Base-by-base conservation (phyloP, 2,329 filamentous ascomycete genomes). In the Trichophyton benhamiae region DNA sequence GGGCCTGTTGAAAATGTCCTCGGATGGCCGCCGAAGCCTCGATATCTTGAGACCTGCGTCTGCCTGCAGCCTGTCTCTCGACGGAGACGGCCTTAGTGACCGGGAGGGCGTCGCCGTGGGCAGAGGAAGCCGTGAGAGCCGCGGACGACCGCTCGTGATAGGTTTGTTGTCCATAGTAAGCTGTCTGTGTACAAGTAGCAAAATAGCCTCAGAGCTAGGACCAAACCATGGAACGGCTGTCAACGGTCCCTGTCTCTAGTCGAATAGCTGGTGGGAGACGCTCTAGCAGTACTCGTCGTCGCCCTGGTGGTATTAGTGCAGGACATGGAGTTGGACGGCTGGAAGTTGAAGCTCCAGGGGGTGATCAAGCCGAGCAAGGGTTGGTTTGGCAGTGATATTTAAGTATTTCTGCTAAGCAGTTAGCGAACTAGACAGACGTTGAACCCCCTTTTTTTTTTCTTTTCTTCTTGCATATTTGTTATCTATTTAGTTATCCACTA, bases 61-160 rank as follows among this genome's bases (percentile, higher is more conserved):
- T 63, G 74, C 68, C 64, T 74, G 74, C 30, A 80, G 69, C 63
- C 75, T 76, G 41, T 80, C 80, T 66, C 73, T 74, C 7, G 79
- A 81, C 6, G 72, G 76, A 58, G 79, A 74, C 15, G 78, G 72
- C 59, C 76, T 77, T 60, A 81, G 68, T 36, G 76, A 72, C 63
- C 72, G 74, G 41, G 72, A 67, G 46, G 68, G 66, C 48, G 74
- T 72, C 15, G 22, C 49, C 15, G 49, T 53, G 25, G 77, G 80
- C 63, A 82, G 72, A 11, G 82, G 82, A 55, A 84, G 73, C 65
- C 79, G 77, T 22, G 81, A 83, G 49, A 70, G 75, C 52, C 81
- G 76, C 62, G 82, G 81, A 58, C 83, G 75, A 38, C 71, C 71
- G 62, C 72, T 76, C 25, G 70, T 63, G 27, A 70, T 63, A 46